phyloP scores from a whole-genome alignment of 495 filamentous ascomycete species.

The Ramalina intermedia region DNA sequence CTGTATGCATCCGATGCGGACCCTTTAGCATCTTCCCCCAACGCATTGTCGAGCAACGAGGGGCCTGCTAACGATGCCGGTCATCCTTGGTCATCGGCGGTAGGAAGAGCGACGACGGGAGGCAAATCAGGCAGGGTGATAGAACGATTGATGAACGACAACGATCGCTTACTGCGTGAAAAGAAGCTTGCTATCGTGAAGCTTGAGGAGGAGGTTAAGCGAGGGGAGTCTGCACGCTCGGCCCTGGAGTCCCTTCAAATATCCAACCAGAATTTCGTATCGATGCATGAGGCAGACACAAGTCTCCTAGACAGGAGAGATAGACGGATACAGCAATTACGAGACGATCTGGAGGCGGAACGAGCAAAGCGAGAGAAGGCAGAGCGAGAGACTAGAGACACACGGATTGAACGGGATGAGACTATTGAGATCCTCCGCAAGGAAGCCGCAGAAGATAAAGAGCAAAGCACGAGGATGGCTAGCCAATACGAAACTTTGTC shows the following conservation, averaged over 20 bases:
- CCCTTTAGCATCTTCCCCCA: conserved; percentile 10
- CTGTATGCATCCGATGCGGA: conserved; percentile 16
- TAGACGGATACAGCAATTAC: conserved; percentile 62
- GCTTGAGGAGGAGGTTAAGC: conserved; percentile 26
- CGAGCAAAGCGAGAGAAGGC: conserved; percentile 44
- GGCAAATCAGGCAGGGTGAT: conserved; percentile 93
- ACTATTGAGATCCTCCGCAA: conserved; percentile 38
- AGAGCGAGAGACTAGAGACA: conserved; percentile 47
- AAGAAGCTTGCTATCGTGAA: conserved; percentile 52
- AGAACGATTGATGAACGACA: conserved; percentile 76
- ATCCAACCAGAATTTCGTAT: conserved; percentile 49
- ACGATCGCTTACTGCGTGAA: conserved; percentile 70
- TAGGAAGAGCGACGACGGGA: conserved; percentile 56
- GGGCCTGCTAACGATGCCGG: conserved; percentile 24
- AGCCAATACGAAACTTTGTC: conserved; percentile 59
- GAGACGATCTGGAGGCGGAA: conserved; percentile 52
- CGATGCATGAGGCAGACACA: conserved; percentile 59
- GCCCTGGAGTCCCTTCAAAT: conserved; percentile 58
- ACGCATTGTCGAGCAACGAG: conserved; percentile 21
- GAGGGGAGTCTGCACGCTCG: conserved; percentile 58
- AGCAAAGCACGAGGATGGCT: conserved; percentile 35
- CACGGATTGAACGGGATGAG: conserved; percentile 45
- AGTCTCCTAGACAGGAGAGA: conserved; percentile 61
- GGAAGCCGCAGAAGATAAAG: conserved; percentile 47
- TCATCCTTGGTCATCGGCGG: conserved; percentile 51